phyloP scores from a whole-genome alignment of 2,329 filamentous ascomycete genomes.

The Plectosphaerella plurivora region DNA sequence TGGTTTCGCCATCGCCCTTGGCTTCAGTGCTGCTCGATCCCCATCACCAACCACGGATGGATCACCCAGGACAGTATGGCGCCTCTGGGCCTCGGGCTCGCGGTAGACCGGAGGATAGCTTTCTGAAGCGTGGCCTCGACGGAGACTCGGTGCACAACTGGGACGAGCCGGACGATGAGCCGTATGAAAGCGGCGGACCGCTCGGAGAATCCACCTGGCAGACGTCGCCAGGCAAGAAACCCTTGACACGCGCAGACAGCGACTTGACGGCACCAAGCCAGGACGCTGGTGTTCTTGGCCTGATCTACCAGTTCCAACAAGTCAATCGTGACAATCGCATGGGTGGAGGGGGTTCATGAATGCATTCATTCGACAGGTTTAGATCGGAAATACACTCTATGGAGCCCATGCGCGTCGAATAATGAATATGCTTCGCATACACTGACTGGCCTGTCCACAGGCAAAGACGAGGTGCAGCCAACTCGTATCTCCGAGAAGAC shows the following conservation, averaged over 20 bases:
- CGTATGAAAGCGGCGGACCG: slow-evolving; percentile 45
- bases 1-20: slow-evolving; percentile 59
- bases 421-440: no score
- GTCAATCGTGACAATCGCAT: slow-evolving; percentile 46
- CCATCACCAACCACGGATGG: slow-evolving; percentile 59
- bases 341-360: slow-evolving; percentile 23
- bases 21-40: slow-evolving; percentile 71
- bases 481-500: slow-evolving; percentile 10
- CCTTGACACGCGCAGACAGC: slow-evolving; percentile 49
- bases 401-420: no score
- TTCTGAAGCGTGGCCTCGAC: no score
- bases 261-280: slow-evolving; percentile 37
- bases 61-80: no score
- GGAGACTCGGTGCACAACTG: no score
- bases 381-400: no score
- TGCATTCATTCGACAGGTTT: no score
- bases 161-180: slow-evolving; percentile 52
- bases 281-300: slow-evolving; percentile 50
- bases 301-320: slow-evolving; percentile 57
- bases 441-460: no score
- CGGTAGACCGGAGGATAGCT: no score
- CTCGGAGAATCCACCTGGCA: slow-evolving; percentile 59
- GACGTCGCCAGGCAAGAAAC: slow-evolving; percentile 44
- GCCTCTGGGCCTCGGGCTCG: no score
- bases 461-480: neutral